These are phyloP conservation scores for Cercis canadensis DNA, from an alignment of 306 rosid species.

Conservation along the genomic window DNA sequence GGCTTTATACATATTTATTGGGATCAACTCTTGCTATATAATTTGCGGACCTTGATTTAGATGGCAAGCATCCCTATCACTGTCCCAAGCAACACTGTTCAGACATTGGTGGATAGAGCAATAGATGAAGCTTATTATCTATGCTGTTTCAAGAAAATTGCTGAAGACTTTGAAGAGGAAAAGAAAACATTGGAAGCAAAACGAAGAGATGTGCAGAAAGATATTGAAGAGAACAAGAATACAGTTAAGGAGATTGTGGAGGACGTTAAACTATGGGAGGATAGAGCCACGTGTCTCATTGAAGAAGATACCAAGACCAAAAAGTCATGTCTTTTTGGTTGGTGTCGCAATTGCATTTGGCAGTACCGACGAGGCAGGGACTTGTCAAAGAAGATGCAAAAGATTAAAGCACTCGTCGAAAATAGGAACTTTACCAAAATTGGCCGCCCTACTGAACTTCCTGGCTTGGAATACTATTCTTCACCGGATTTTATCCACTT, in stretches of 20 bases:
- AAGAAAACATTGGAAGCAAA: background rate
- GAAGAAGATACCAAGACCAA: background rate
- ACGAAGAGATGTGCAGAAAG: background rate
- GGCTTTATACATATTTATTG: too few species aligned
- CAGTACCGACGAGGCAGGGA: constrained; percentile 8
- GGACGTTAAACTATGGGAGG: background rate
- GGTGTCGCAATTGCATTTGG: constrained; percentile 4
- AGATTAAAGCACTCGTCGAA: background rate
- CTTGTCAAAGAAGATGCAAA: background rate
- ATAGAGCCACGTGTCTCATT: background rate
- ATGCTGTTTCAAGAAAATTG: background rate
- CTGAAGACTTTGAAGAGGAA: background rate
- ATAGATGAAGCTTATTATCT: background rate
- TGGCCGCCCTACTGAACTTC: background rate
- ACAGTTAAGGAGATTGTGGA: background rate
- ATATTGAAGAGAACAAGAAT: background rate
- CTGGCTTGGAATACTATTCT: background rate
- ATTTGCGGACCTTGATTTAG: background rate
- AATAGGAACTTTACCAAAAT: too few species aligned
- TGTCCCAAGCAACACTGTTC: background rate
- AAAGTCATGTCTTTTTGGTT: constrained; percentile 5
- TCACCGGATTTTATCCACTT: background rate
- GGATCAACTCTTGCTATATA: too few species aligned
- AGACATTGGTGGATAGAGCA: background rate
- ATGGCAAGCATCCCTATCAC: background rate